Evolutionary conservation across 148 eudicot genomes (phyloP).

Genomic region (Cornus controversa): DNA sequence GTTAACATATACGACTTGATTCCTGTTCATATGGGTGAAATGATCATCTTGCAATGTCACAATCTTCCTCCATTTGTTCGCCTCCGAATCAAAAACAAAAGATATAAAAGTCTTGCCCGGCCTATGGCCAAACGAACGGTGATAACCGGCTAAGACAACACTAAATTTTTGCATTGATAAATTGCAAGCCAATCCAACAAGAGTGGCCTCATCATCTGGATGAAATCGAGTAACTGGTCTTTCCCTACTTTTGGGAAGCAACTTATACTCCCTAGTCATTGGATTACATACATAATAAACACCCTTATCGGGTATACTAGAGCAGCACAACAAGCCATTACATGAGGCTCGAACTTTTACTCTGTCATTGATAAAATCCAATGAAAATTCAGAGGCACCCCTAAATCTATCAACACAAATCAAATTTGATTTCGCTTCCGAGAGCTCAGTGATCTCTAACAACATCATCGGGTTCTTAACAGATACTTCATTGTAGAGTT

Average conservation of each 20-base stretch:
- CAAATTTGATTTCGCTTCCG: conserved; percentile 54
- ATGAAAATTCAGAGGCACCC: conserved; percentile 69
- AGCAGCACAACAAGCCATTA: conserved; percentile 88
- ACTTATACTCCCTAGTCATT: conserved; percentile 59
- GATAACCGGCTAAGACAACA: conserved; percentile 90
- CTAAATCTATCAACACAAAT: conserved; percentile 65
- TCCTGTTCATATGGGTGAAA: conserved; percentile 83
- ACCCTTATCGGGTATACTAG: conserved; percentile 85
- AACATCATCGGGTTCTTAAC: conserved; percentile 56
- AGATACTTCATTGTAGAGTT: conserved; percentile 52
- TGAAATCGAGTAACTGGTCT: conserved; percentile 78
- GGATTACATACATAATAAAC: conserved; percentile 95
- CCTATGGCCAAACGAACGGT: conserved; percentile 75
- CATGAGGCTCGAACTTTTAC: conserved; percentile 87
- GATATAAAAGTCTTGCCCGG: conserved; percentile 65
- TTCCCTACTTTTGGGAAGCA: conserved; percentile 72
- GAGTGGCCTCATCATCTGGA: conserved; percentile 85
- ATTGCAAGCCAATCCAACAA: conserved; percentile 80
- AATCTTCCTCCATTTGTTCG: conserved; percentile 82
- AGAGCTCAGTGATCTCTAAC: conserved; percentile 66
- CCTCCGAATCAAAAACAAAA: conserved; percentile 70
- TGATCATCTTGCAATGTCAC: conserved; percentile 64
- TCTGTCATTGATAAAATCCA: conserved; percentile 76
- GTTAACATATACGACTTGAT: conserved; percentile 76
- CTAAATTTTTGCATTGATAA: conserved; percentile 38